Evolutionary conservation across 352 stramenopile genomes (phyloP), one percentile per base, ranked within the genome.

Genomic region (Phytophthora pinifolia): DNA sequence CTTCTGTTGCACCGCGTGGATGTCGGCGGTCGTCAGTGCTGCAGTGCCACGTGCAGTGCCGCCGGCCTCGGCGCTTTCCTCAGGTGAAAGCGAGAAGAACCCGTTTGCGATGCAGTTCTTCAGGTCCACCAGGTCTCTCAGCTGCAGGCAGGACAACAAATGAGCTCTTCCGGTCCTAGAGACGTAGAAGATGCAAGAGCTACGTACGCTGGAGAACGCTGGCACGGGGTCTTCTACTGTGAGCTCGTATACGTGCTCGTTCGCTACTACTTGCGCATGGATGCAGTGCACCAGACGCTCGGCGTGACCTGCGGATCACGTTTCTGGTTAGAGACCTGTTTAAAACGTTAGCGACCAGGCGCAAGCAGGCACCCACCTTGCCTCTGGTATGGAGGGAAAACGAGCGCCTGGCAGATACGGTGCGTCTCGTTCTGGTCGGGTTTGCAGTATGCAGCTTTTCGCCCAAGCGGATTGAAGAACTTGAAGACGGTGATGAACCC

Each of bases 201-300:
- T 50, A 72, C 65, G 42, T 53, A 89, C 79, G 45, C 59, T 76
- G 20, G 79, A 65, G 48, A 95, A 95, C 6, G 77, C 85, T 10
- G 85, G 79, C 9, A 92, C 81, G 0, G 85, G 85, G 54, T 95
- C 85, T 50, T 95, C 85, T 39, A 95, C 83, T 0, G 85, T 95
- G 14, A 95, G 65, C 55, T 95, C 83, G 58, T 92, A 89, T 7
- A 95, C 74, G 22, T 67, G 69, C 12, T 59, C 44, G 33, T 83
- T 80, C 1, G 62, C 64, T 20, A 86, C 56, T 9, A 81, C 77
- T 44, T 79, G 74, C 36, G 59, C 51, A 57, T 79, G 75, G 20
- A 92, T 87, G 44, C 70, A 75, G 20, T 86, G 72, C 20, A 94
- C 72, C 14, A 94, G 74, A 27, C 70, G 75, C 65, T 93, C 78